phyloP scores from a whole-genome alignment of 805 yeast species.

The Candida takata region DNA sequence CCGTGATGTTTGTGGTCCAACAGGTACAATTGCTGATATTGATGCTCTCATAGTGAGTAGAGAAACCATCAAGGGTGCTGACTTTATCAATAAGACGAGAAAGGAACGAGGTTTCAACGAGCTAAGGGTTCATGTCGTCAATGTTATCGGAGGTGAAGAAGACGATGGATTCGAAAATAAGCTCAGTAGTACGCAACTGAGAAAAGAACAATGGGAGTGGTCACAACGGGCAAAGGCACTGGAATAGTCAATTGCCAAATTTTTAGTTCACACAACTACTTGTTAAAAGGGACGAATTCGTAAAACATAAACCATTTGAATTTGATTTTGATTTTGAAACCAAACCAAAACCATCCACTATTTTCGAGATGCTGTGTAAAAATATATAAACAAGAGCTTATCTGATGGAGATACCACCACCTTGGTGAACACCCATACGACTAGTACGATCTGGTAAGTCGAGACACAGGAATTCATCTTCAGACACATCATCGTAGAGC shows the following conservation, averaged over 20 bases:
- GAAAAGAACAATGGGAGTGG: constrained; percentile 32
- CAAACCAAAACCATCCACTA: no score
- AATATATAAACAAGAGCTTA: constrained; percentile 23
- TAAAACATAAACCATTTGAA: not conserved
- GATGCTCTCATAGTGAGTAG: constrained; percentile 75
- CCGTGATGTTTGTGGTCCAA: constrained; percentile 90
- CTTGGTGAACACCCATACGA: constrained; percentile 44
- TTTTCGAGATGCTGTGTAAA: no score
- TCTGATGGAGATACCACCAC: constrained; percentile 35
- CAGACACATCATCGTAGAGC: constrained; percentile 47
- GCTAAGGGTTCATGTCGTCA: constrained; percentile 46
- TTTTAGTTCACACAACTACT: no score
- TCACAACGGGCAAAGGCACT: not conserved
- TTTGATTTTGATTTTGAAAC: no score
- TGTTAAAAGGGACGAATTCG: no score
- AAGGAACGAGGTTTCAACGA: constrained; percentile 43
- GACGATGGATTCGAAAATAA: constrained; percentile 59
- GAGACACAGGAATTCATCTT: constrained; percentile 56
- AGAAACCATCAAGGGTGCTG: constrained; percentile 76
- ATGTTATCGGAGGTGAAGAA: constrained; percentile 60
- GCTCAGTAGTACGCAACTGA: constrained; percentile 76
- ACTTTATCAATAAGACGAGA: constrained; percentile 61
- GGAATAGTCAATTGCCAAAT: no score
- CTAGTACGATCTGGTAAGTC: constrained; percentile 83
- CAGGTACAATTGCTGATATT: constrained; percentile 66